Conservation (phyloP, 2,329 filamentous ascomycete species). For the Stagonosporopsis vannaccii region DNA sequence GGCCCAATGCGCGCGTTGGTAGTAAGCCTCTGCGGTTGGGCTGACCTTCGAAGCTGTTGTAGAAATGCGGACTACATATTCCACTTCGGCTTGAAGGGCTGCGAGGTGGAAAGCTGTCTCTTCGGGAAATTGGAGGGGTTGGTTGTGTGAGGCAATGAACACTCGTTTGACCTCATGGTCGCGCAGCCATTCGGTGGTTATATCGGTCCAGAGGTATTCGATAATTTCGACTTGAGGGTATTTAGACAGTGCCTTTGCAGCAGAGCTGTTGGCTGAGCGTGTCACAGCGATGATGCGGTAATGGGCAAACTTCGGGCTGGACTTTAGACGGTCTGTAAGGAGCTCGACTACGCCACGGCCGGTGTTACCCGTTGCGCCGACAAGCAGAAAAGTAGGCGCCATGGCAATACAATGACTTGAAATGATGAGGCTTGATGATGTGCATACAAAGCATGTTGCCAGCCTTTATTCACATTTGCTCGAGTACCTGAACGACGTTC, state of each 20-base stretch:
- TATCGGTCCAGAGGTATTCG: constrained; percentile 21
- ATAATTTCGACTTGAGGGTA: constrained; percentile 20
- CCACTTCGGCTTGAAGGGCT: constrained; percentile 18
- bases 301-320: constrained; percentile 10
- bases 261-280: constrained; percentile 14
- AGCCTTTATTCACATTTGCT: no score
- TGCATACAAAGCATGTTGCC: no score
- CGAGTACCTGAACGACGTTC: no score
- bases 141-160: constrained; percentile 28
- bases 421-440: no score
- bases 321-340: constrained; percentile 21
- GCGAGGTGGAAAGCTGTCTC: constrained; percentile 25
- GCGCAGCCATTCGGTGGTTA: constrained; percentile 22
- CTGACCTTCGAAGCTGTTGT: constrained; percentile 21
- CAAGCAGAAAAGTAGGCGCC: constrained; percentile 18
- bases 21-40: constrained; percentile 23
- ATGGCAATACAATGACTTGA: no score
- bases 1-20: constrained; percentile 25
- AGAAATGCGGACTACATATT: constrained; percentile 27
- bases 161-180: constrained; percentile 15
- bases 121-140: constrained; percentile 25
- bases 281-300: constrained; percentile 25
- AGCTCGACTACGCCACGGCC: constrained; percentile 16
- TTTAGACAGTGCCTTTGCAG: constrained; percentile 19
- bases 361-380: constrained; percentile 27